Evolutionary conservation across 257 asterid genomes (phyloP), one percentile per base, ranked within the genome.

Genomic region (Fraxinus cuspidata): DNA sequence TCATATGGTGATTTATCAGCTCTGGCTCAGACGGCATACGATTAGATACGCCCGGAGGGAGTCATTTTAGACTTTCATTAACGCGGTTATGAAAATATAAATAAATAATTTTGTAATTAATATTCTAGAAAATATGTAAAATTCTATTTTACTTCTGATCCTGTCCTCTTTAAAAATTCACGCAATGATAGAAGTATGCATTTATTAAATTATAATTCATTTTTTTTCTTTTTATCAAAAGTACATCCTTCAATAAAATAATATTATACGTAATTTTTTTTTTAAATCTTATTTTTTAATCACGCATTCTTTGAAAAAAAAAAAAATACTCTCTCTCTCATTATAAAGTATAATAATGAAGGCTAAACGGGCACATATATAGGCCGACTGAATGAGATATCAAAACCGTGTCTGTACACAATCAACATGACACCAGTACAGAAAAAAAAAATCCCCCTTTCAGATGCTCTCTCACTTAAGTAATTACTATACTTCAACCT

Each of bases 11-110:
- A 84, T 95, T 80, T 91, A 95, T 88, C 96, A 95, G 85, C 87
- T 93, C 72, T 93, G 99, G 99, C 82, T 84, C 70, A 85, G 97
- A 81, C 86, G 99, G 49, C 99, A 95, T 65, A 90, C 92, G 6
- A 80, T 93, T 13, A 82, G 99, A 85, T 95, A 95, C 80, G 78
- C 90, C 2, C 88, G 90, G 64, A 83, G 97, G 81, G 90, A 85
- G 27, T 70, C 63, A 51, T 18, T 51, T 51, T 49, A 51, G 63
- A 49, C 58, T 49, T 51, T 51, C 6, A 53, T 58, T 58, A 58
- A n/a, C 2, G 29, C 0, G 5, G 28, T 58, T 58, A 21, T 6
- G 66, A 58, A 58, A 58, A 63, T 63, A 63, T 3, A n/a, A 60
- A 60, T n/a, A 56, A 60, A 60, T 60, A 23, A 25, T 11, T 11